Evolutionary conservation across 139 green algal species (phyloP).

Genomic region (Nannochloris sp.): DNA sequence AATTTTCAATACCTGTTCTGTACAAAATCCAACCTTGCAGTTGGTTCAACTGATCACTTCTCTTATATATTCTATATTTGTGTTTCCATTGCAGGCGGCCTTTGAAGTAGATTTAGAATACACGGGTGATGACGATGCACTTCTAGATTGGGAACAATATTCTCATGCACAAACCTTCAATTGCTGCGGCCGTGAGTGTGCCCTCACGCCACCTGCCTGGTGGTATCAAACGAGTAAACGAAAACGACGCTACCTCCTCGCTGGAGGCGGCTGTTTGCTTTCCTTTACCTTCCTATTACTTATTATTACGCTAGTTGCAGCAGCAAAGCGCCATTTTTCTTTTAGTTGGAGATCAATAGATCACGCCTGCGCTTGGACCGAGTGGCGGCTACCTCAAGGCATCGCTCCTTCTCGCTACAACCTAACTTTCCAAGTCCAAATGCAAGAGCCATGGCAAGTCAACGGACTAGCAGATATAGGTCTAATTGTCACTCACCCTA

Average conservation of each 20-base stretch:
- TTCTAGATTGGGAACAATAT: slow-evolving; percentile 57
- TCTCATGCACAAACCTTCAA: slow-evolving; percentile 5
- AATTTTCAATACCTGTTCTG: neutral
- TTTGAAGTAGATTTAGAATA: slow-evolving; percentile 49
- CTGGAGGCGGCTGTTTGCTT: neutral
- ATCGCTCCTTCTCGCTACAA: slow-evolving; percentile 42
- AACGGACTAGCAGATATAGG: slow-evolving; percentile 27
- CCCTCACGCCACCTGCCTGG: slow-evolving; percentile 1
- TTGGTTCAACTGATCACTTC: too few species aligned
- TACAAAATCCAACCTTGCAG: too few species aligned
- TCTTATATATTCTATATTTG: neutral
- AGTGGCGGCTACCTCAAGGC: slow-evolving; percentile 32
- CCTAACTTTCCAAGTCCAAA: slow-evolving; percentile 31
- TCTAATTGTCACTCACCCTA: slow-evolving; percentile 18
- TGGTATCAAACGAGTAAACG: slow-evolving; percentile 23
- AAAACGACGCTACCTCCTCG: slow-evolving; percentile 16
- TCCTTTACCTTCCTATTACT: slow-evolving; percentile 3
- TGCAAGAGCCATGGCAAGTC: slow-evolving; percentile 22
- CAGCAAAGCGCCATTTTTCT: neutral
- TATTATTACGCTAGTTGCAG: slow-evolving; percentile 6
- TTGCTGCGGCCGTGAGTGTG: slow-evolving; percentile 29
- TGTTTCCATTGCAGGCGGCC: slow-evolving; percentile 9
- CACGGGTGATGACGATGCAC: slow-evolving; percentile 40
- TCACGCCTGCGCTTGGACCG: slow-evolving; percentile 34
- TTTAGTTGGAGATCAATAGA: too few species aligned